Evolutionary conservation across 139 green algal species (phyloP).

Genomic region (Coelastrella sp.): DNA sequence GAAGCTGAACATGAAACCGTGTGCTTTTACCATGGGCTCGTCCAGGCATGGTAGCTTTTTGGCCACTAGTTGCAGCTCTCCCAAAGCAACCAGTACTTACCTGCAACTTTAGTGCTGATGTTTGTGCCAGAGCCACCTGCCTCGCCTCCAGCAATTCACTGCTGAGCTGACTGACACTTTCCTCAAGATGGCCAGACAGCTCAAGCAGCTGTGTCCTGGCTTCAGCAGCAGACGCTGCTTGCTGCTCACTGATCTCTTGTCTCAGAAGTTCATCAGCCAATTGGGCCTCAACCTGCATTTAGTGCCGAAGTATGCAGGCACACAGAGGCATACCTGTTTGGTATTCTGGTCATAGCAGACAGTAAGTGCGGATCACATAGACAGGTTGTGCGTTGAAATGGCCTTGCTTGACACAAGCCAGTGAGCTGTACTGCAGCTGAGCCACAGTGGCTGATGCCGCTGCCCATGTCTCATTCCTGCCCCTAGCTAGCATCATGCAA

Average conservation of each 20-base stretch:
- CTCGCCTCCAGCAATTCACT: background rate
- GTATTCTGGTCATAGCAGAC: too few species aligned
- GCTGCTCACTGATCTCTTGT: constrained; percentile 37
- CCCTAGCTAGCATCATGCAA: background rate
- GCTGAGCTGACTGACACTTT: background rate
- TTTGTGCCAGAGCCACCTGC: background rate
- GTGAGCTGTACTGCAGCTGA: too few species aligned
- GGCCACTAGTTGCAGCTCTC: too few species aligned
- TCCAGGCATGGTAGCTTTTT: too few species aligned
- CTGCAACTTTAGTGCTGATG: background rate
- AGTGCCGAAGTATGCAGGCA: background rate
- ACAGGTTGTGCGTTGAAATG: too few species aligned
- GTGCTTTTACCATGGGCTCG: too few species aligned
- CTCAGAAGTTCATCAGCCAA: constrained; percentile 41
- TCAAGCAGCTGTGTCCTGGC: background rate
- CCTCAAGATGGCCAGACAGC: background rate
- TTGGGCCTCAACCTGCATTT: constrained; percentile 33
- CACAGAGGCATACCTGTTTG: background rate
- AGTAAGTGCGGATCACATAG: too few species aligned
- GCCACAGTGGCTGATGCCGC: background rate
- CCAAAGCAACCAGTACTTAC: background rate
- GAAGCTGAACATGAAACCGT: too few species aligned
- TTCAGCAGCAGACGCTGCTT: background rate
- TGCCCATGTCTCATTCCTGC: background rate
- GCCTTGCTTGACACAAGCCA: too few species aligned